Base-by-base conservation (phyloP, 148 eudicot species). In the Oxyria digyna region DNA sequence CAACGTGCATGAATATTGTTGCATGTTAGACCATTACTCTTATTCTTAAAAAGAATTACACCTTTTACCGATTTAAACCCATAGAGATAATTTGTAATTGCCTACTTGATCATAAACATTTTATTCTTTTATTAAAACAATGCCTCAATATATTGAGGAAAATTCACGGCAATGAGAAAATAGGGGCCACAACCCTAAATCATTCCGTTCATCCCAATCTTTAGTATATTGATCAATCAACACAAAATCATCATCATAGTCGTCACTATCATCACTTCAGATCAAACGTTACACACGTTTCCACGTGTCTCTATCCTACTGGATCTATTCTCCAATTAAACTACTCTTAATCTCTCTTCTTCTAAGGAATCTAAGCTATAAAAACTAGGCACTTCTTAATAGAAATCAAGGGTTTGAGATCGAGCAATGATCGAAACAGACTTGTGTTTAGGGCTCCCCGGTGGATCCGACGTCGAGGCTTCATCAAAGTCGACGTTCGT, bases 371-470 rank as follows among this genome's bases (percentile, higher is more conserved):
- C 27, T 14, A 21, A 24, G 3, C 0, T 2, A 35, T 3, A 29
- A 5, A 29, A 59, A 59, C 35, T 27, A 29, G n/a, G n/a, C 65
- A 21, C 37, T 59, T 31, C 20, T 27, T 31, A 37, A 13, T 27
- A 59, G n/a, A 18, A 31, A 54, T 54, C 64, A 27, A 29, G 20
- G 31, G 11, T 1, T 5, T 9, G 62, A 23, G 35, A 64, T 55
- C 55, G 71, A 55, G 46, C 62, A 76, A 59, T 59, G 65, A 13
- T 38, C 14, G 69, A 66, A 68, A 85, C 88, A 1, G 86, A 85
- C 81, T 80, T 85, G 4, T 82, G 88, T 72, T 80, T 85, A 12
- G 88, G 88, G 4, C 69, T 85, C 64, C 86, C 88, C 0, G 85
- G 85, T 0, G 46, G 45, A 0, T 2, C 46, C 26, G n/a, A n/a